Percentiles rank a stretch among this genome's conserved stretches.
Conservation (phyloP, 2,329 filamentous ascomycete species). For the Ophidiomyces ophidiicola region DNA sequence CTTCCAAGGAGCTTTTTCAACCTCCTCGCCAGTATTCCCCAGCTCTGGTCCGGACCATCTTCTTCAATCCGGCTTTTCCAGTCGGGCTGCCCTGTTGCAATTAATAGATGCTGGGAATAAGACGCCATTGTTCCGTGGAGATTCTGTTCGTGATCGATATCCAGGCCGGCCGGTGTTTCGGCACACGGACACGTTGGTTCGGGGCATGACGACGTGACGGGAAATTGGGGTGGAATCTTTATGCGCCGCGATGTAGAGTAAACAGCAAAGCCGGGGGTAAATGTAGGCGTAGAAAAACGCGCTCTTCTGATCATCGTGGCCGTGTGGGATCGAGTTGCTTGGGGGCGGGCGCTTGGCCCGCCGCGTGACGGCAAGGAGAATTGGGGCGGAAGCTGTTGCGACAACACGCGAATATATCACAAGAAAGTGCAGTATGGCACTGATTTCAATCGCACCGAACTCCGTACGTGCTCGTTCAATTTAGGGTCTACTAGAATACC, state of each 20-base stretch:
- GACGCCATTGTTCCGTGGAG: conserved; percentile 65
- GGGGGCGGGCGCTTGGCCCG: no score
- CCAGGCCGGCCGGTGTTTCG: conserved; percentile 54
- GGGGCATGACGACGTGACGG: conserved; percentile 51
- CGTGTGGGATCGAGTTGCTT: no score
- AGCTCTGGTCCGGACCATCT: conserved; percentile 45
- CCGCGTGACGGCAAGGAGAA: no score
- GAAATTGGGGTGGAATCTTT: conserved; percentile 33
- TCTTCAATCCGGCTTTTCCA: conserved; percentile 80
- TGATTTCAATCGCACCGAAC: no score
- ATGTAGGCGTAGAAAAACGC: not conserved
- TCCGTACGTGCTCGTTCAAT: no score
- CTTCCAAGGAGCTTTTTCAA: conserved; percentile 56
- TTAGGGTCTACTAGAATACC: no score
- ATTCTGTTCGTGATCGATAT: conserved; percentile 58
- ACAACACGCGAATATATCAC: no score
- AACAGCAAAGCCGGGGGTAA: not conserved
- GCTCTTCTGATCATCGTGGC: no score
- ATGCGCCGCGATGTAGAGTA: conserved; percentile 18
- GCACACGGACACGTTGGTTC: conserved; percentile 64
- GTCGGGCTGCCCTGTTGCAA: conserved; percentile 68
- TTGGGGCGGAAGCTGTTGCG: no score
- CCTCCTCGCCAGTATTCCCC: conserved; percentile 45
- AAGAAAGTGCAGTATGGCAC: no score
- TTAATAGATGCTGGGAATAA: conserved; percentile 70